Percentiles rank a stretch among this genome's conserved stretches.
Evolutionary conservation across 73 alveolate genomes (phyloP).

Genomic region (Durusdinium trenchii): DNA sequence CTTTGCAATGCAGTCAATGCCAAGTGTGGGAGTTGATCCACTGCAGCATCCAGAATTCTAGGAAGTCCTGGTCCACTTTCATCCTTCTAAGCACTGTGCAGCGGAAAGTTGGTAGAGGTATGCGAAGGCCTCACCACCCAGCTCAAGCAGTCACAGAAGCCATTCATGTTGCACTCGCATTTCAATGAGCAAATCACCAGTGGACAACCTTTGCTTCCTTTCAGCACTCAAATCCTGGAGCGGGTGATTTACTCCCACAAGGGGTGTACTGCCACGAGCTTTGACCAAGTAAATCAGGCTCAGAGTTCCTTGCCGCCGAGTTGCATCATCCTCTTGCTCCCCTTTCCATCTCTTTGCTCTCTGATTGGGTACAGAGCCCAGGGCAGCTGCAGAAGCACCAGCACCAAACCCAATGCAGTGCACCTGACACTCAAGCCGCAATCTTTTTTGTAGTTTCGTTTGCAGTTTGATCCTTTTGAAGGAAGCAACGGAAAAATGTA

Average conservation of each 20-base stretch:
- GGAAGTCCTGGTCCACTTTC: too few relatives aligned
- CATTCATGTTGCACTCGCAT: too few relatives aligned
- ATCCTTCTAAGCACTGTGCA: too few relatives aligned
- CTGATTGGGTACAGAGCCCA: too few relatives aligned
- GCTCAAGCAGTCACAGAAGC: too few relatives aligned
- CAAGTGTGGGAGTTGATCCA: too few relatives aligned
- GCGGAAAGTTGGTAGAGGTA: constrained; percentile 27
- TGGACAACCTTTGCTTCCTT: neutral
- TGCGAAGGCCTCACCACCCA: constrained; percentile 2
- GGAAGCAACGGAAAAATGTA: neutral
- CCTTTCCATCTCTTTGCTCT: neutral
- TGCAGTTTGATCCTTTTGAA: neutral
- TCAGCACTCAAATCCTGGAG: neutral
- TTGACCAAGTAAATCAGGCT: too few relatives aligned
- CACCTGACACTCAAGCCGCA: neutral
- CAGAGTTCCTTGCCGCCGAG: neutral
- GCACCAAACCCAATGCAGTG: constrained; percentile 84
- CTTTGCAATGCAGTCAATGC: too few relatives aligned
- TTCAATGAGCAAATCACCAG: neutral
- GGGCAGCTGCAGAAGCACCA: constrained; percentile 59
- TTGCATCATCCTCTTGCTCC: neutral
- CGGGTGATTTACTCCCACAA: too few relatives aligned
- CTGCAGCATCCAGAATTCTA: too few relatives aligned
- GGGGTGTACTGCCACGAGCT: too few relatives aligned
- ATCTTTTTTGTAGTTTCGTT: too few relatives aligned